phyloP scores from a whole-genome alignment of 768 basidiomycete species.

The Lentinula sp. region DNA sequence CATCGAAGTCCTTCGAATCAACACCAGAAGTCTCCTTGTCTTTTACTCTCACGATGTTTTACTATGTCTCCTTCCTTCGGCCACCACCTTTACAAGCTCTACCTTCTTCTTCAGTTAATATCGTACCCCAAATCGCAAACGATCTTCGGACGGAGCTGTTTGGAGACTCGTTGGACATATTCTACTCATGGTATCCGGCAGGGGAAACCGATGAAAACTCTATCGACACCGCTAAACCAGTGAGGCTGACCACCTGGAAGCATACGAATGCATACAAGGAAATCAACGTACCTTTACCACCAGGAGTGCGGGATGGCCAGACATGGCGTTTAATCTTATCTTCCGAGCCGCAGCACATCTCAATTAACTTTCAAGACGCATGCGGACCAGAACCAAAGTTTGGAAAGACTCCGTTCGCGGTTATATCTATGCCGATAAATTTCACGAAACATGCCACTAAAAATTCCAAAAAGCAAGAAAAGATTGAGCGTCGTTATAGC shows the following conservation, averaged over 20 bases:
- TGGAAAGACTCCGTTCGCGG: constrained; percentile 48
- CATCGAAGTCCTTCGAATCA: neutral
- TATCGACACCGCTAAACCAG: constrained; percentile 31
- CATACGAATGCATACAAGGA: constrained; percentile 68
- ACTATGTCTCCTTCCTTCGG: constrained; percentile 84
- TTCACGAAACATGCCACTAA: constrained; percentile 24
- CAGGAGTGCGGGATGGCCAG: constrained; percentile 42
- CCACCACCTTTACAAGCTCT: constrained; percentile 63
- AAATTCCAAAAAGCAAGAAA: constrained; percentile 41
- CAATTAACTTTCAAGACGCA: constrained; percentile 8
- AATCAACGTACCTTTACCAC: constrained; percentile 61
- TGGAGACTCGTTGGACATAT: constrained; percentile 51
- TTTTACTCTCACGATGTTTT: constrained; percentile 52
- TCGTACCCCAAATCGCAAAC: constrained; percentile 85
- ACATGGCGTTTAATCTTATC: constrained; percentile 63
- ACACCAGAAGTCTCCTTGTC: neutral
- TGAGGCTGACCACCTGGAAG: constrained; percentile 72
- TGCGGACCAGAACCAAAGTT: constrained; percentile 31
- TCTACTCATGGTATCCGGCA: constrained; percentile 54
- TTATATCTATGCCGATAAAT: constrained; percentile 62
- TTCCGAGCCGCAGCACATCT: constrained; percentile 24
- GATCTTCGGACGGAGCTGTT: constrained; percentile 81
- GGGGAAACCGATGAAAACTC: constrained; percentile 11
- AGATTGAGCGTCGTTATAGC: constrained; percentile 52
- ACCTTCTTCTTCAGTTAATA: constrained; percentile 37